Percentiles rank a stretch among this genome's conserved stretches.
Evolutionary conservation across 768 basidiomycete genomes (phyloP).

Genomic region (Postia placenta): DNA sequence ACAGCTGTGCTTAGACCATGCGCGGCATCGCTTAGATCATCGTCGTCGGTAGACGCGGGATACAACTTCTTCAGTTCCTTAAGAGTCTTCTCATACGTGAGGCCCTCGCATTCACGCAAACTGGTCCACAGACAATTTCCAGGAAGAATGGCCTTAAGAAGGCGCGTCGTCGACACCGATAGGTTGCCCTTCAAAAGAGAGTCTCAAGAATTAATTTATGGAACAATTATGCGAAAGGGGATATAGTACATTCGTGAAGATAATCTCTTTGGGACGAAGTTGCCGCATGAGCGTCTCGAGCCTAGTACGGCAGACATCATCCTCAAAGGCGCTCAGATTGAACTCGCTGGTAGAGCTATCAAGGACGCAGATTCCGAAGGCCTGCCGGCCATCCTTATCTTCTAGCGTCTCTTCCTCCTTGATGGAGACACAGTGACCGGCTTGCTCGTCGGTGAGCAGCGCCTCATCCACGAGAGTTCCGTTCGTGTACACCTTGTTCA

Average conservation of each 20-base stretch:
- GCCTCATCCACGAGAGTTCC: conserved; percentile 92
- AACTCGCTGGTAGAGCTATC: conserved; percentile 97
- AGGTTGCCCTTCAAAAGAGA: conserved; percentile 76
- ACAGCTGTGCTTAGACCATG: conserved; percentile 32
- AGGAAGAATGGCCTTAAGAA: conserved; percentile 78
- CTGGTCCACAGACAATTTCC: conserved; percentile 84
- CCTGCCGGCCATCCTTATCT: conserved; percentile 40
- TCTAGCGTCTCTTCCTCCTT: conserved; percentile 47
- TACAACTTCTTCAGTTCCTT: conserved; percentile 65
- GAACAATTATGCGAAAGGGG: too few relatives aligned
- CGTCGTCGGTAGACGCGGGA: conserved; percentile 35
- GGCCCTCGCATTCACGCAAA: conserved; percentile 78
- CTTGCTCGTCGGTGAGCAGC: conserved; percentile 87
- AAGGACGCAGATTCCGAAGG: conserved; percentile 85
- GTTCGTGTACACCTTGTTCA: conserved; percentile 94
- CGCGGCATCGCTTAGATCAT: conserved; percentile 41
- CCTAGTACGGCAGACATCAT: conserved; percentile 88
- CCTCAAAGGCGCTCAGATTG: conserved; percentile 82
- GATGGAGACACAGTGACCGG: conserved; percentile 91
- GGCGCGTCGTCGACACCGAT: conserved; percentile 72
- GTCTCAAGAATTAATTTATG: too few relatives aligned
- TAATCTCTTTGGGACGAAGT: conserved; percentile 83
- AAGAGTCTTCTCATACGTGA: conserved; percentile 65
- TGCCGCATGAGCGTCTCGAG: conserved; percentile 92
- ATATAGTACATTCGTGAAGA: conserved; percentile 93